phyloP scores from a whole-genome alignment of 129 eudicot species.

The Dittrichia graveolens region DNA sequence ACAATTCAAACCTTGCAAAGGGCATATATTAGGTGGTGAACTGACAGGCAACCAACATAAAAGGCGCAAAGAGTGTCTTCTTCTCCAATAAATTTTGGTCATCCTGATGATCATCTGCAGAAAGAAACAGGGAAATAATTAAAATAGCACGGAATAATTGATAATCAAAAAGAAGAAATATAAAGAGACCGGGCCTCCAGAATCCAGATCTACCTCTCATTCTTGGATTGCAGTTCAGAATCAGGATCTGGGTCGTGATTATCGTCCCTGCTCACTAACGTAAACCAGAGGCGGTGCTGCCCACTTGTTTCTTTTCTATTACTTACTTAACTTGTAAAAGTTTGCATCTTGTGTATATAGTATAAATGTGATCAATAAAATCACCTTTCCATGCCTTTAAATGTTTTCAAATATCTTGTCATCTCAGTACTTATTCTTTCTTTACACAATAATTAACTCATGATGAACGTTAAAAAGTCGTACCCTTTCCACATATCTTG shows the following conservation, averaged over 20 bases:
- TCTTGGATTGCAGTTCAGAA: conserved; percentile 6
- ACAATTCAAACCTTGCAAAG: no score
- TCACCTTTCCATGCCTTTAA: background rate
- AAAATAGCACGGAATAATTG: background rate
- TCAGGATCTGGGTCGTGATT: background rate
- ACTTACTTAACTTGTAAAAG: background rate
- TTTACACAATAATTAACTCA: background rate
- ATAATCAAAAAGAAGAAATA: background rate
- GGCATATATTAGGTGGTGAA: no score
- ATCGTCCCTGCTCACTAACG: background rate
- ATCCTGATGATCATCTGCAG: background rate
- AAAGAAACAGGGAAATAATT: background rate
- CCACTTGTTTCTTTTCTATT: background rate
- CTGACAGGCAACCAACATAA: no score
- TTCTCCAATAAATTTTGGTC: background rate
- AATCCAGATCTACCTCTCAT: background rate
- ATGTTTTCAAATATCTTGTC: background rate
- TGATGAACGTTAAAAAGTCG: background rate
- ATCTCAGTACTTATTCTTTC: background rate
- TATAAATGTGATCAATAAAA: background rate
- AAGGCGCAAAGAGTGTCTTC: background rate
- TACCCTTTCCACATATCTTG: background rate
- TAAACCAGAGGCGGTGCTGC: background rate
- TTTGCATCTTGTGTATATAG: conserved; percentile 14
- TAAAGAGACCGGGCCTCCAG: background rate